phyloP scores from a whole-genome alignment of 768 basidiomycete species.

The Suillus alpinus region DNA sequence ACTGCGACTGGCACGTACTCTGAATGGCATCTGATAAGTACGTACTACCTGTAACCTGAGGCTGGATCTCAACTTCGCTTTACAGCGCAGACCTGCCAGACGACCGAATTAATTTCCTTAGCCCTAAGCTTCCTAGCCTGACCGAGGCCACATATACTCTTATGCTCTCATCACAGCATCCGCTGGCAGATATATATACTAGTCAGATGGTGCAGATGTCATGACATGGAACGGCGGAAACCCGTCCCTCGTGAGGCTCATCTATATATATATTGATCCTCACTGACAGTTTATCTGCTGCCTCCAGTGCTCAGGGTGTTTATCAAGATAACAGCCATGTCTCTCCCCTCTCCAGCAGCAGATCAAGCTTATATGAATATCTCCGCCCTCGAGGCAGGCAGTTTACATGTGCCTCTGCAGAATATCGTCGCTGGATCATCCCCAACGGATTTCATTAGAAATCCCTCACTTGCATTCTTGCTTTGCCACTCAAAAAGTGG shows the following conservation, averaged over 20 bases:
- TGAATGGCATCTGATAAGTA: too few species aligned
- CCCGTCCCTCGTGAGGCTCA: neutral
- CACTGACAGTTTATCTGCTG: neutral
- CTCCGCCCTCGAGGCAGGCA: slow-evolving; percentile 55
- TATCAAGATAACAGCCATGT: neutral
- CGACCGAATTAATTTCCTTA: neutral
- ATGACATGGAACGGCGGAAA: neutral
- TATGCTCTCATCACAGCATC: neutral
- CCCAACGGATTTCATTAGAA: slow-evolving; percentile 24
- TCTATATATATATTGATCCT: neutral
- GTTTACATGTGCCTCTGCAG: slow-evolving; percentile 37
- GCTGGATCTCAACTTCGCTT: neutral
- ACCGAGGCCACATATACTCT: neutral
- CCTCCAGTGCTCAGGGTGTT: neutral
- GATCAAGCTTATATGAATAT: slow-evolving; percentile 52
- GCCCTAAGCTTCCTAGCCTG: neutral
- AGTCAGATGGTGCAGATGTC: too few species aligned
- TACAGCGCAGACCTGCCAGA: neutral
- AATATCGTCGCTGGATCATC: slow-evolving; percentile 36
- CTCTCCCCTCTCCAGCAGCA: slow-evolving; percentile 37
- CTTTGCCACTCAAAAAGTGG: slow-evolving; percentile 44
- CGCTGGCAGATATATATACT: neutral
- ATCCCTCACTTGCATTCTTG: slow-evolving; percentile 52
- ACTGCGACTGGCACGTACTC: too few species aligned
- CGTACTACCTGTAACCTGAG: too few species aligned